Evolutionary conservation across 1,284 basidiomycete genomes (phyloP).

Genomic region (Malassezia restricta): DNA sequence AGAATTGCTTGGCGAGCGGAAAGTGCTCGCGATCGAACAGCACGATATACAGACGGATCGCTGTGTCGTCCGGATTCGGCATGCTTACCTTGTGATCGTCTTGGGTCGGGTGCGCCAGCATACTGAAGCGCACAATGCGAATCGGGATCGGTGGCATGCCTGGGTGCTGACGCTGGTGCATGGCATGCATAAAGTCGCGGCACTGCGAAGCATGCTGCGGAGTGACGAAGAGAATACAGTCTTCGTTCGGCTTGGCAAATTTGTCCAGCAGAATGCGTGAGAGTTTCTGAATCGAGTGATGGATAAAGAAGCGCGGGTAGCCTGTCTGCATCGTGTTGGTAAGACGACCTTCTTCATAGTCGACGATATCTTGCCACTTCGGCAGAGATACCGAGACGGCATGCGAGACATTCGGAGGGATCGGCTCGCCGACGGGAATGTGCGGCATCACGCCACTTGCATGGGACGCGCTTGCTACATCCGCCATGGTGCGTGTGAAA

Average conservation of each 20-base stretch:
- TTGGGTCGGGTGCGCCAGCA: constrained; percentile 15
- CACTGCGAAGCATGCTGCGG: constrained; percentile 28
- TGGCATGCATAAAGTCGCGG: constrained; percentile 33
- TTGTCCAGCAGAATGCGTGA: constrained; percentile 22
- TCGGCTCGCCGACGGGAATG: constrained; percentile 29
- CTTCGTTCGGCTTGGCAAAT: constrained; percentile 27
- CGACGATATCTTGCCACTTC: constrained; percentile 83
- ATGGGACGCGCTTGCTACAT: background rate
- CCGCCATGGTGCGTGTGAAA: background rate
- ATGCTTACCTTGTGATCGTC: constrained; percentile 10
- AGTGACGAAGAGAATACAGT: constrained; percentile 34
- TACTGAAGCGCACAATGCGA: constrained; percentile 31
- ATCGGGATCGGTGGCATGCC: constrained; percentile 14
- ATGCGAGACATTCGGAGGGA: constrained; percentile 52
- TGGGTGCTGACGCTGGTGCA: constrained; percentile 8
- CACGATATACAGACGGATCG: constrained; percentile 53
- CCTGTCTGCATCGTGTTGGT: constrained; percentile 72
- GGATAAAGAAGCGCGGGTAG: constrained; percentile 96
- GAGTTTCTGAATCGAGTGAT: constrained; percentile 66
- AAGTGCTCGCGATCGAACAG: constrained; percentile 61
- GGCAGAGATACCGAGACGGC: constrained; percentile 96
- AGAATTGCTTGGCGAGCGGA: constrained; percentile 72
- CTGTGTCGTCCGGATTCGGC: background rate
- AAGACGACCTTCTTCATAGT: constrained; percentile 82
- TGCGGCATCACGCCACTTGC: background rate